Percentiles rank a stretch among this genome's conserved stretches.
Evolutionary conservation across 495 filamentous ascomycete genomes (phyloP).

Genomic region (Xylaria venustula): DNA sequence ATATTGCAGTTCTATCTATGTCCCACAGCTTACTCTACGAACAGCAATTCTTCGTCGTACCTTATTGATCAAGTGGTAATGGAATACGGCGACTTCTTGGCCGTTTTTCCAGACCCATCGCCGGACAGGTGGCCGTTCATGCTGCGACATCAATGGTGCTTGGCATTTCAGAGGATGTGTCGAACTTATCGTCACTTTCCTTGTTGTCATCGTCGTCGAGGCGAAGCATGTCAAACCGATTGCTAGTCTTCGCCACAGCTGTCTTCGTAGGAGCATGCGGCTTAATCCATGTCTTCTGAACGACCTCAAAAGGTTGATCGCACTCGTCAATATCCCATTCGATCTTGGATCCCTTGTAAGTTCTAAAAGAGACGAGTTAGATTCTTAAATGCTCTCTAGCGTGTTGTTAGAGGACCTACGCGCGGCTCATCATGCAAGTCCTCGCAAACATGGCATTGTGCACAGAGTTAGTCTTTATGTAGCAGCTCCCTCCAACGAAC

Average conservation of each 20-base stretch:
- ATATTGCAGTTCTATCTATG: neutral
- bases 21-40: neutral
- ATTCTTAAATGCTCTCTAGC: neutral
- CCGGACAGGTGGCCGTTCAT: neutral
- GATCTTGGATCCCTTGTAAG: conserved; percentile 74
- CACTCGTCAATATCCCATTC: conserved; percentile 77
- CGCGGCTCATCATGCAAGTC: conserved; percentile 75
- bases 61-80: too few relatives aligned
- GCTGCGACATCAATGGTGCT: conserved; percentile 12
- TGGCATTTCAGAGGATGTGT: conserved; percentile 12
- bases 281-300: conserved; percentile 17
- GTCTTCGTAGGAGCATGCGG: conserved; percentile 38
- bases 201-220: conserved; percentile 46
- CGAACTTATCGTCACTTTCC: conserved; percentile 30
- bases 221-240: conserved; percentile 66
- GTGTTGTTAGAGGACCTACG: conserved; percentile 25
- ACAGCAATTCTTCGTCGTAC: too few relatives aligned
- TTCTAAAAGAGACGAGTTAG: conserved; percentile 25
- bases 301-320: conserved; percentile 50
- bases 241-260: conserved; percentile 33
- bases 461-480: conserved; percentile 75
- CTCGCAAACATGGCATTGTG: conserved; percentile 72
- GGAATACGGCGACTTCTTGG: too few relatives aligned
- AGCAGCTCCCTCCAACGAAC: conserved; percentile 56
- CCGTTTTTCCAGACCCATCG: neutral